Base-by-base conservation (phyloP, 768 basidiomycete genomes). In the Omphalotus guepiniiformis region DNA sequence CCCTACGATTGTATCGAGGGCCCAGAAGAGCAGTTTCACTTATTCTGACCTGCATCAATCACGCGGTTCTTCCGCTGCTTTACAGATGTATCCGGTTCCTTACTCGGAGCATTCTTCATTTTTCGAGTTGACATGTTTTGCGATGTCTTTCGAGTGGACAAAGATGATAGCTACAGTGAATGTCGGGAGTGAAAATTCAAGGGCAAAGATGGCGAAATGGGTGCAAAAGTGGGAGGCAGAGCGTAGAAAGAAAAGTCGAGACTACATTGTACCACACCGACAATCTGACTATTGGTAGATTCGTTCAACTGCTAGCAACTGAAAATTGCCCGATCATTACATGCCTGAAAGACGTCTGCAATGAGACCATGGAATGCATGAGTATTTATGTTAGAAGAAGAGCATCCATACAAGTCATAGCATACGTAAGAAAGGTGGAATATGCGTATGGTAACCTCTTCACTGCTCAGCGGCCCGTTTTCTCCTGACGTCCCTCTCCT, bases 81-180 rank as follows among this genome's bases (percentile, higher is more conserved):
- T 88, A 37, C 85, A 85, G 66, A 69, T 96, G 35, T 91, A 84
- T 58, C 87, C 89, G 43, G 83, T 90, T 46, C 88, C 84, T 8
- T 98, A 98, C 61, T 97, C 93, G 4, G 96, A 98, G 61, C 95
- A 98, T 63, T 92, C 89, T 26, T 93, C 89, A 27, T 97, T 97
- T 66, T 90, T 89, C 57, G 95, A 98, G 65, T 72, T 95, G 53
- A 95, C 93, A 9, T 94, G 92, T 62, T 97, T 97, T 62, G 92
- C 93, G 3, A 77, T 97, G 66, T 92, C 89, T 16, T 73, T 93
- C 35, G 79, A 81, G 53, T 95, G 83, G 86, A 74, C 68, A 0
- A 85, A 81, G 61, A 95, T 98, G 77, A 94, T 98, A 57, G 89
- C 96, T 8, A 98, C 96, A 0, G 96, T 94, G 30, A 95, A 93